phyloP scores from a whole-genome alignment of 768 basidiomycete species.

The Pluteus cervinus region DNA sequence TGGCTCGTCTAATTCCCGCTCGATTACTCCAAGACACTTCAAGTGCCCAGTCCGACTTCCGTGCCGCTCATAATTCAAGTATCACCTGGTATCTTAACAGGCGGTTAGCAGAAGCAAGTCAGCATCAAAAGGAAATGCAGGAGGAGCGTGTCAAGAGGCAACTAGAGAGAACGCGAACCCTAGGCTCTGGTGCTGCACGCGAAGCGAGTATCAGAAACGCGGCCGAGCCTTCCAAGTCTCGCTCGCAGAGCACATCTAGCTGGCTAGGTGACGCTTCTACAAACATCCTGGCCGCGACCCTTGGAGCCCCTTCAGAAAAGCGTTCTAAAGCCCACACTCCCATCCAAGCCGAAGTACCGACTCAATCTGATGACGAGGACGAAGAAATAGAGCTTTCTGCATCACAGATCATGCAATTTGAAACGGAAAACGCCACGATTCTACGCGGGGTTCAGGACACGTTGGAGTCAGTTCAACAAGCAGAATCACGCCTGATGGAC shows the following conservation, averaged over 20 bases:
- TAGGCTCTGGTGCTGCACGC: constrained; percentile 74
- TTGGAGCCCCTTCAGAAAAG: constrained; percentile 13
- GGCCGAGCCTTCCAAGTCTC: too few relatives aligned
- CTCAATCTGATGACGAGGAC: constrained; percentile 56
- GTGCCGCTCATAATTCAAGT: constrained; percentile 90
- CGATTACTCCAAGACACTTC: constrained; percentile 57
- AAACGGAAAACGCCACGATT: constrained; percentile 85
- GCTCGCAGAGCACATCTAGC: constrained; percentile 31
- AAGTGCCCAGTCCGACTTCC: constrained; percentile 54
- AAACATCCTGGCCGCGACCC: constrained; percentile 53
- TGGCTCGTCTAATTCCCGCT: constrained; percentile 66
- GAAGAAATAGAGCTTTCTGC: constrained; percentile 79
- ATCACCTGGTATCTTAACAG: constrained; percentile 89
- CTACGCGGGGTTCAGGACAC: constrained; percentile 80
- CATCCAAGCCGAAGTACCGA: constrained; percentile 19
- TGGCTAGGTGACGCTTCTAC: constrained; percentile 60
- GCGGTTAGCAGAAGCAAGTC: constrained; percentile 72
- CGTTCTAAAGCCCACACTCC: constrained; percentile 25
- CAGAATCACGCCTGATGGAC: constrained; percentile 87
- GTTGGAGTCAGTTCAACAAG: constrained; percentile 84
- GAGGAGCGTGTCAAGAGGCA: constrained; percentile 90
- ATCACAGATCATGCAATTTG: constrained; percentile 90
- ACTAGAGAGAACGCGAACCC: constrained; percentile 72
- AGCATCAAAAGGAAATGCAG: constrained; percentile 82
- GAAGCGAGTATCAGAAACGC: constrained; percentile 51